phyloP scores from a whole-genome alignment of 1,139 yeast species.

The Hanseniaspora uvarum region DNA sequence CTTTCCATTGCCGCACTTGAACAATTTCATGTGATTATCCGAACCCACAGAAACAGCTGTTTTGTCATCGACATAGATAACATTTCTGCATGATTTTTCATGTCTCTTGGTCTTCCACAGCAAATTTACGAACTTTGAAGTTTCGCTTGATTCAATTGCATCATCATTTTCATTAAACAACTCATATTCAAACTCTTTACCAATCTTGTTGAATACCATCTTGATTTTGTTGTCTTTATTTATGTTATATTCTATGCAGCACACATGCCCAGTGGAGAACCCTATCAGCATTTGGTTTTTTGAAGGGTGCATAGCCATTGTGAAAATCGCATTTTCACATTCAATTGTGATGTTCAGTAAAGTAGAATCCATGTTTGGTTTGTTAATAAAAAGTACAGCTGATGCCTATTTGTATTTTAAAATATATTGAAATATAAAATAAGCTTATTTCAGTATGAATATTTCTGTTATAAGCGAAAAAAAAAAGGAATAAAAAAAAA shows the following conservation, averaged over 20 bases:
- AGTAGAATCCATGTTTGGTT: conserved; percentile 35
- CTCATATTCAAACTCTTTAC: conserved; percentile 43
- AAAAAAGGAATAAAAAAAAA: neutral
- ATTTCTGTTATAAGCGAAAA: too few species aligned
- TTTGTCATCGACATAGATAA: conserved; percentile 56
- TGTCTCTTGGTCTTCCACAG: conserved; percentile 84
- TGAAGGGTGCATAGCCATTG: conserved; percentile 73
- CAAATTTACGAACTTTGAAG: conserved; percentile 31
- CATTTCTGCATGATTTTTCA: conserved; percentile 74
- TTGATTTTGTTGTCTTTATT: conserved; percentile 24
- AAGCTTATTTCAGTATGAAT: too few species aligned
- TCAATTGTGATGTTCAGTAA: conserved; percentile 42
- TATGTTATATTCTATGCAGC: conserved; percentile 34
- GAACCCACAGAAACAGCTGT: conserved; percentile 59
- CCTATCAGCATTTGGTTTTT: conserved; percentile 59
- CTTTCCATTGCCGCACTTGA: conserved; percentile 61
- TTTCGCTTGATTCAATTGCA: conserved; percentile 33
- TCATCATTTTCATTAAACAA: conserved; percentile 31
- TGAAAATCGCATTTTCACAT: conserved; percentile 51
- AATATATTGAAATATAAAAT: too few species aligned
- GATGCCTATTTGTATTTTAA: too few species aligned
- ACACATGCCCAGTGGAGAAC: conserved; percentile 67
- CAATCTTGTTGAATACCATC: conserved; percentile 23
- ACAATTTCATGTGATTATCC: conserved; percentile 70
- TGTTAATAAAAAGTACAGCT: too few species aligned